phyloP scores from a whole-genome alignment of 2,329 filamentous ascomycete species.

The Hymenoscyphus linearis region DNA sequence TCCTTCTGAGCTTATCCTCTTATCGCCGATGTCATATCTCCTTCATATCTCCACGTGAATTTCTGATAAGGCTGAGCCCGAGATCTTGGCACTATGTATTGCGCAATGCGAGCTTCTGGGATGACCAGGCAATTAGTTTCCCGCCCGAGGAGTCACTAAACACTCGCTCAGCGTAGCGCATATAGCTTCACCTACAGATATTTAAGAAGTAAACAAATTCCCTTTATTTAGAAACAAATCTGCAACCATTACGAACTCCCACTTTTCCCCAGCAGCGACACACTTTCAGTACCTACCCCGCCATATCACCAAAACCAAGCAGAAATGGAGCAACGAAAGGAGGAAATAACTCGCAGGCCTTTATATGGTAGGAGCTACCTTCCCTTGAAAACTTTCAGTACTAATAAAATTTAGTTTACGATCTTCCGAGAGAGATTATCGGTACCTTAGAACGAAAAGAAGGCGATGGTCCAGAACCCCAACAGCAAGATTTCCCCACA shows the following conservation, averaged over 20 bases:
- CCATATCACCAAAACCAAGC: not conserved
- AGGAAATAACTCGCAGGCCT: conserved; percentile 35
- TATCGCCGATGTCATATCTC: not conserved
- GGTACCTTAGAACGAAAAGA: conserved; percentile 32
- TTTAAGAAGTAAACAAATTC: not conserved
- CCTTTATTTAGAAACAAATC: not conserved
- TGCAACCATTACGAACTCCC: not conserved
- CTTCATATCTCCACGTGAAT: not conserved
- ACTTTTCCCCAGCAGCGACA: not conserved
- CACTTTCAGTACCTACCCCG: not conserved
- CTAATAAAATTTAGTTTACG: conserved; percentile 28
- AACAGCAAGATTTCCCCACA: conserved; percentile 24
- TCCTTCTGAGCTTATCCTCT: not conserved
- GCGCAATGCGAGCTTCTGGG: not conserved
- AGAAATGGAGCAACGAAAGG: conserved; percentile 32
- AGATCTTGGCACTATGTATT: not conserved
- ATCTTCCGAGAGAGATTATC: conserved; percentile 34
- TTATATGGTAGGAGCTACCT: conserved; percentile 33
- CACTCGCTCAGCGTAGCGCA: not conserved
- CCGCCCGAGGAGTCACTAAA: not conserved
- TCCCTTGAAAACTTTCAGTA: not conserved
- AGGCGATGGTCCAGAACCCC: conserved; percentile 19
- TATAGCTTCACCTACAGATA: not conserved
- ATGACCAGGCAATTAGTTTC: not conserved
- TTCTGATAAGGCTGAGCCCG: not conserved